A percentile compares a stretch with the other conserved stretches of the same genome.
Conservation (phyloP, 2,329 filamentous ascomycete species). For the Purpureocillium takamizusanense region DNA sequence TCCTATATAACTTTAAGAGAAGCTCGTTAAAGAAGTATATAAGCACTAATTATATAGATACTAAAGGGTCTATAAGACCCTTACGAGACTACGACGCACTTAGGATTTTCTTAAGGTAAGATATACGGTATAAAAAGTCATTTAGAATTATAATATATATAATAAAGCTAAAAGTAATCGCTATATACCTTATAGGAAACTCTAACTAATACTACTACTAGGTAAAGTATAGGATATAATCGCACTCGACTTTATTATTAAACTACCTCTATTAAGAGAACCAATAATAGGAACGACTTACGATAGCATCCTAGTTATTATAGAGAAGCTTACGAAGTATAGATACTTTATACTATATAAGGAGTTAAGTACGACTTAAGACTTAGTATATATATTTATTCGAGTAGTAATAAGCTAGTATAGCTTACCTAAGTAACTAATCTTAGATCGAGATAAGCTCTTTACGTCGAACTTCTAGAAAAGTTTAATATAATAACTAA, state of each 20-base stretch:
- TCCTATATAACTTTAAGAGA: neutral
- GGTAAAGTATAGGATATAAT: conserved; percentile 2
- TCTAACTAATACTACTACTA: no score
- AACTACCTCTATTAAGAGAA: conserved; percentile 5
- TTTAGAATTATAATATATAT: conserved; percentile 2
- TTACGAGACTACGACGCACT: neutral
- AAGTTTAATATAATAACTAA: neutral
- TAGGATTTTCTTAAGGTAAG: neutral
- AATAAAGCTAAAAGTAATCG: no score
- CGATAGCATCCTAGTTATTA: conserved; percentile 4
- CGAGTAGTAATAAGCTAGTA: neutral
- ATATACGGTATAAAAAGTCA: neutral
- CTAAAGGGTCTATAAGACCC: neutral
- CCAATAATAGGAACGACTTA: conserved; percentile 3
- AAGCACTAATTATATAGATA: neutral
- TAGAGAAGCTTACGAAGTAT: neutral
- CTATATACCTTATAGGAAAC: no score
- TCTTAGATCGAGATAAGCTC: neutral
- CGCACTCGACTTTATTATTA: conserved; percentile 7
- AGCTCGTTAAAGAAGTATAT: neutral
- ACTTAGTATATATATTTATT: neutral
- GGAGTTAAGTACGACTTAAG: conserved; percentile 1
- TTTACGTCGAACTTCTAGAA: neutral
- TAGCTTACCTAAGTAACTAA: neutral
- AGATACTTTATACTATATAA: no score